Base-by-base conservation (phyloP, 305 asterid genomes). In the Rubia balearica region DNA sequence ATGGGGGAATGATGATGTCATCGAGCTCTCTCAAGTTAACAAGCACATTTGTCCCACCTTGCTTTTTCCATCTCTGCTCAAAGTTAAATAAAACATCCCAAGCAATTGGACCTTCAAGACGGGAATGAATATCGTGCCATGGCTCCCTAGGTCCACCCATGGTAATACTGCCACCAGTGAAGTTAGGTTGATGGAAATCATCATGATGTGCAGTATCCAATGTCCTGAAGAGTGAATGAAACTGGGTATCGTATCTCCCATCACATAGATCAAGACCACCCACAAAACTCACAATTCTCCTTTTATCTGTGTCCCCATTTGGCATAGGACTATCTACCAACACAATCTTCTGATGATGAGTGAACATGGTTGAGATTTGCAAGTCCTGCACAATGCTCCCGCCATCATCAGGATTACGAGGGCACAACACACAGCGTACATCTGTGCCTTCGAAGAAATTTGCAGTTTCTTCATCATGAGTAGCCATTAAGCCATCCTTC, bases 221-320 rank as follows among this genome's bases (percentile, higher is more conserved):
- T 36, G 96, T 90, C 77, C 98, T 77, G 86, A 92, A 92, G 41
- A 92, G 92, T 8, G 98, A 87, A 75, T 92, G 98, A 81, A 92
- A 92, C 22, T 90, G 91, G 24, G 91, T 82, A 73, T 92, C 98
- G 13, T 88, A 92, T 71, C 96, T 77, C 63, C 98, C 98, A 55
- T 92, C 96, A 67, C 98, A 92, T 43, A 92, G 94, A 85, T 92
- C 98, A n/a, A 92, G 74, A 65, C 98, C 98, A 57, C 96, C 98
- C 8, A 92, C 95, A 56, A 92, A 92, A 72, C 96, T 87, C 81
- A 90, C 83, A 17, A 92, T 70, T 72, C 98, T 85, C 81, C 85
- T 81, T 74, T 64, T 79, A 8, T 85, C 83, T 0, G 90, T 76
- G 38, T 76, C 89, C 19, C 85, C 91, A 21, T 60, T 81, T 2